These are phyloP conservation scores for Kwoniella mangroviensis DNA, from an alignment of 768 basidiomycete species.

Conservation along the genomic window DNA sequence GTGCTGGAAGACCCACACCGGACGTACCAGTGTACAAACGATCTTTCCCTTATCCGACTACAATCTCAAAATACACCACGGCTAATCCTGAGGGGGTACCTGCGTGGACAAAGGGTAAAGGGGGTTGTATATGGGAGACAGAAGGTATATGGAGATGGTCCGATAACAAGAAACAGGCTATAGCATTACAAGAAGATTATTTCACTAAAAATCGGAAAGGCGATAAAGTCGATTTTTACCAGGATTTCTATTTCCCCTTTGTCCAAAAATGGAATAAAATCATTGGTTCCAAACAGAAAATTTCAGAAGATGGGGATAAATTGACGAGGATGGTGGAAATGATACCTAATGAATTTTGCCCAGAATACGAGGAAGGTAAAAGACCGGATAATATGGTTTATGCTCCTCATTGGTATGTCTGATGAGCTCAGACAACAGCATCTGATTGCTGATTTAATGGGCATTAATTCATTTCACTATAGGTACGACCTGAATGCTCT, in stretches of 20 bases:
- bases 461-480: too few relatives aligned
- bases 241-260: slow-evolving; percentile 57
- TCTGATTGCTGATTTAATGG: background rate
- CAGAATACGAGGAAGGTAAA: slow-evolving; percentile 72
- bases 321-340: slow-evolving; percentile 63
- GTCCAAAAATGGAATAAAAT: slow-evolving; percentile 51
- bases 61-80: slow-evolving; percentile 64
- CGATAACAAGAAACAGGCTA: slow-evolving; percentile 66
- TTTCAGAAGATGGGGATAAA: slow-evolving; percentile 13
- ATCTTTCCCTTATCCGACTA: slow-evolving; percentile 87
- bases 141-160: slow-evolving; percentile 96
- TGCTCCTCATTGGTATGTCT: slow-evolving; percentile 72
- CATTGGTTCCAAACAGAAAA: slow-evolving; percentile 22
- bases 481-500: slow-evolving; percentile 93
- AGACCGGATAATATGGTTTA: slow-evolving; percentile 70
- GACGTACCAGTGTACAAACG: slow-evolving; percentile 77
- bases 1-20: slow-evolving; percentile 77
- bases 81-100: slow-evolving; percentile 65
- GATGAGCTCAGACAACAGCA: too few relatives aligned
- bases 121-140: slow-evolving; percentile 83
- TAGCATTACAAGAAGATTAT: slow-evolving; percentile 82
- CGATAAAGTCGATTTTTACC: slow-evolving; percentile 56
- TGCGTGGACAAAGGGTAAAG: slow-evolving; percentile 69
- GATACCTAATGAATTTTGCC: slow-evolving; percentile 93
- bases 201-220: slow-evolving; percentile 74